Evolutionary conservation across 345 rosid species (phyloP), one percentile per base, ranked within the genome.

Genomic region (Physaria fendleri): DNA sequence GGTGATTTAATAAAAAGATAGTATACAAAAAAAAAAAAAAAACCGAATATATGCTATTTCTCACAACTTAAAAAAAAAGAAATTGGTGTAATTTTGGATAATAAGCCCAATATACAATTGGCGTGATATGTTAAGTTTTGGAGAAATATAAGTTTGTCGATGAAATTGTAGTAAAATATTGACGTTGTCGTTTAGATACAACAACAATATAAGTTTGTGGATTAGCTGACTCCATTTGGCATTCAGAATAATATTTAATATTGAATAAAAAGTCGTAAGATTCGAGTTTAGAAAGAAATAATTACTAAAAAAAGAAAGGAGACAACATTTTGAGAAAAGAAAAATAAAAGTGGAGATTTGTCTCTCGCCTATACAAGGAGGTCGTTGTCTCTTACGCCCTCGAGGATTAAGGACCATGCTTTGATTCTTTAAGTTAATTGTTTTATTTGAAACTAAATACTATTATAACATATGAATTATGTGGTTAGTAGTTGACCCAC

Each of bases 401-500:
- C 56, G 25, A 43, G 38, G 40, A 37, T 55, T 37, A 61, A 54
- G 37, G 63, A 62, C 74, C 44, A 69, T 69, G 45, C 68, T 34
- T 62, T 69, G 68, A 38, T 69, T 55, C 46, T 34, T 39, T 32
- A 45, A 27, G 8, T 25, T 35, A n/a, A n/a, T 42, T 41, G 48
- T 45, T 34, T 53, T 56, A 37, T 47, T 46, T 46, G 38, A 37
- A 35, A 23, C 61, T 6, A 24, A 7, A 37, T 29, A 28, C 7
- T 69, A 35, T 43, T 17, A 62, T 62, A 54, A 62, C 30, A 43
- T 2, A 51, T 27, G 47, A 13, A 59, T 45, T 28, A 47, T 60
- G 73, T 60, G 73, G 73, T 52, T 61, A 27, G 6, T 13, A 35
- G 37, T 43, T 44, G 49, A 44, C 50, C 68, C 68, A 61, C 73